Base-by-base conservation (phyloP, 495 filamentous ascomycete genomes). In the Bryoglossum gracile region DNA sequence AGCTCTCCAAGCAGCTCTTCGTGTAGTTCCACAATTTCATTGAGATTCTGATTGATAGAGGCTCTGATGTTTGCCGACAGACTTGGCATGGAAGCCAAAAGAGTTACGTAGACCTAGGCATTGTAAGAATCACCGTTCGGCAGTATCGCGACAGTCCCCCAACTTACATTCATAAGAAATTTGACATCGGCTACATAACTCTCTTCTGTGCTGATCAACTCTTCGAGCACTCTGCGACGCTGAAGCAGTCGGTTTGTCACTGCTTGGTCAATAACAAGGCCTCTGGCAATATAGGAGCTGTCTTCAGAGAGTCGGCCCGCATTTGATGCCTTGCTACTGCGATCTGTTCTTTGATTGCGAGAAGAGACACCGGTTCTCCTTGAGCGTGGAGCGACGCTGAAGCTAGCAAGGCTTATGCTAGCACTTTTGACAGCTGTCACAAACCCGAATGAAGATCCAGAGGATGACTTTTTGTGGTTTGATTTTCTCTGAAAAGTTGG, bases 121-220 rank as follows among this genome's bases (percentile, higher is more conserved):
- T n/a, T n/a, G n/a, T n/a, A n/a, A n/a, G n/a, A n/a, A n/a, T n/a
- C n/a, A n/a, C n/a, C n/a, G n/a, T n/a, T n/a, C n/a, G n/a, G n/a
- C n/a, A n/a, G n/a, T n/a, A n/a, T n/a, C n/a, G n/a, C n/a, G n/a
- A n/a, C n/a, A n/a, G n/a, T n/a, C n/a, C n/a, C n/a, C n/a, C n/a
- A n/a, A n/a, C 75, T 58, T 68, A 94, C 92, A 61, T 90, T 87
- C 56, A 84, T 79, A 48, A 98, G 70, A 42, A 90, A 84, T 57
- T 86, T 87, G 43, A 97, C 64, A 52, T 94, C 91, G 14, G 78
- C 79, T 46, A 96, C 77, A 66, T 97, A 97, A 55, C 86, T 82
- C 58, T 90, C 84, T 64, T 97, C 92, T 0, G 89, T 91, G 35
- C 64, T 74, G 43, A 95, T 74, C 16, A 98, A 67, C 63, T 98